Evolutionary conservation across 257 asterid species (phyloP).

Genomic region (Solanum dulcamara): DNA sequence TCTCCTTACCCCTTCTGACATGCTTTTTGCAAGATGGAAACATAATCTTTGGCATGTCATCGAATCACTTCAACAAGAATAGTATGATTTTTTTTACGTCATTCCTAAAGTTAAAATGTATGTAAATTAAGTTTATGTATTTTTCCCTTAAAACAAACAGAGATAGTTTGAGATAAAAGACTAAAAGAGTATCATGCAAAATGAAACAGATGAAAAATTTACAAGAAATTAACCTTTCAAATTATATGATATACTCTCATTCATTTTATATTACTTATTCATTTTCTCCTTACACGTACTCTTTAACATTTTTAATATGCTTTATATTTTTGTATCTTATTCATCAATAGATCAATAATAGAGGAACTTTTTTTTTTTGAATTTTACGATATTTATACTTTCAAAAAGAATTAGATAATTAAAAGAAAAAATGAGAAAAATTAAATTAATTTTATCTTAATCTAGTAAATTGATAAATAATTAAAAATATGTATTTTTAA

Average conservation of each 20-base stretch:
- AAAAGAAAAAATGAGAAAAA: background rate
- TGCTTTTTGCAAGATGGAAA: background rate
- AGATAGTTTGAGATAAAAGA: background rate
- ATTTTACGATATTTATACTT: background rate
- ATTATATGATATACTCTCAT: background rate
- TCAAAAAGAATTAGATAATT: too few species aligned
- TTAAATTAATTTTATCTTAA: too few species aligned
- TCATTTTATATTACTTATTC: too few species aligned
- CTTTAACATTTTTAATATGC: too few species aligned
- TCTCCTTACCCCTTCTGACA: background rate
- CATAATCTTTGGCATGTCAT: background rate
- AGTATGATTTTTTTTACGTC: background rate
- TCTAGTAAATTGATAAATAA: too few species aligned
- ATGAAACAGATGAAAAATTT: accelerated
- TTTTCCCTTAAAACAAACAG: background rate
- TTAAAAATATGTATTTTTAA: too few species aligned
- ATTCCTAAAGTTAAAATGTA: background rate
- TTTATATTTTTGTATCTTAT: background rate
- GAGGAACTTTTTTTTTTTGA: background rate
- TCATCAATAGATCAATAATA: background rate
- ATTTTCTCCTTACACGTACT: background rate
- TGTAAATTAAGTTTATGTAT: background rate
- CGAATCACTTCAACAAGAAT: background rate
- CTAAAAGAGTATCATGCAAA: background rate
- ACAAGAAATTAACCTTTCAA: background rate